These are phyloP conservation scores for Mucor velutinosus DNA, from an alignment of 371 early-diverging fungal genomes.

Conservation along the genomic window DNA sequence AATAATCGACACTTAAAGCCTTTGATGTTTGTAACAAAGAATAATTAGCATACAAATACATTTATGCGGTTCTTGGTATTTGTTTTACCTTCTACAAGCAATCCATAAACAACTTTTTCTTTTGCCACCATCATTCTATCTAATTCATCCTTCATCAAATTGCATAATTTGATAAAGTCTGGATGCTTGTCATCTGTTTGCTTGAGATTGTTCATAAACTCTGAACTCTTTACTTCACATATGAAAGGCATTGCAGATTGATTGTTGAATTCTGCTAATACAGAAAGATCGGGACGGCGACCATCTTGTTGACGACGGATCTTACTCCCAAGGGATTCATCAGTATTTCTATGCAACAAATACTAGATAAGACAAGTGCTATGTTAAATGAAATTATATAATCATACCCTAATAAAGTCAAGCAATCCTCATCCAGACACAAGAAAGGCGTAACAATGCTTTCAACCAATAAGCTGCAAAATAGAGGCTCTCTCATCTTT, in stretches of 20 bases:
- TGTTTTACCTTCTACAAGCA: not conserved
- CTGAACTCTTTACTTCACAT: not conserved
- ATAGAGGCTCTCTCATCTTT: not conserved
- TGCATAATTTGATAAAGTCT: constrained; percentile 2
- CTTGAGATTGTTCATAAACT: not conserved
- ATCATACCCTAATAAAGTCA: not conserved
- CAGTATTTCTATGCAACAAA: not conserved
- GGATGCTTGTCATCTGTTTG: not conserved
- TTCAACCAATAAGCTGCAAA: not conserved
- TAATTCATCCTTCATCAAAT: constrained; percentile 3
- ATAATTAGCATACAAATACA: constrained; percentile 1
- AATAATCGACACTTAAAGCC: not conserved
- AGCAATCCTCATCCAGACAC: not conserved
- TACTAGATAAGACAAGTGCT: not conserved
- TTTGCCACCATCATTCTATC: not conserved
- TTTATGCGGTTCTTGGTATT: not conserved
- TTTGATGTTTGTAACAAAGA: not conserved
- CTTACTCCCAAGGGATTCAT: not conserved
- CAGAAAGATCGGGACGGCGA: not conserved
- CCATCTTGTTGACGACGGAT: too few species aligned
- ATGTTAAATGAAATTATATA: not conserved
- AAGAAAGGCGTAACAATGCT: not conserved
- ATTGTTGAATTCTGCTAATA: not conserved
- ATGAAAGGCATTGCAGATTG: not conserved
- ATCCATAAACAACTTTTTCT: not conserved